phyloP scores from a whole-genome alignment of 306 rosid species.

The Trifolium dubium region DNA sequence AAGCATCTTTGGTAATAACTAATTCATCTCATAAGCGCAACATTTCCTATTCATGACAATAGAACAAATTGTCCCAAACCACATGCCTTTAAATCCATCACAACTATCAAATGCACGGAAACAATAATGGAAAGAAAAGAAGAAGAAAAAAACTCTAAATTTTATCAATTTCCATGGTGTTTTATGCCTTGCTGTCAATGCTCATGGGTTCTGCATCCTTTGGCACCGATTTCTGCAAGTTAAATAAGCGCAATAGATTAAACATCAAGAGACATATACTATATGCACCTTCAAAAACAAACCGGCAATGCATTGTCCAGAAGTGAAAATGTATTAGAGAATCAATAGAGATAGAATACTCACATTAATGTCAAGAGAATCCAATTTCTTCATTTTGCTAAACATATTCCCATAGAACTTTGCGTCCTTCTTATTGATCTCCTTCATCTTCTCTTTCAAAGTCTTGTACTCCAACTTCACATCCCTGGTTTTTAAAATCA shows the following conservation, averaged over 20 bases:
- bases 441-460: constrained; percentile 83
- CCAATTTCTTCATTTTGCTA: constrained; percentile 64
- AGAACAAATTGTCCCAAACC: background rate
- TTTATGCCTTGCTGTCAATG: constrained; percentile 40
- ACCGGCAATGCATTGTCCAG: background rate
- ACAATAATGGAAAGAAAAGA: background rate
- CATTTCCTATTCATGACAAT: background rate
- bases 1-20: background rate
- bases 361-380: constrained; percentile 44
- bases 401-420: constrained; percentile 87
- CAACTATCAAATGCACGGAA: constrained; percentile 12
- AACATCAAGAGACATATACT: background rate
- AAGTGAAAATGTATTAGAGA: background rate
- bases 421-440: constrained; percentile 70
- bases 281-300: background rate
- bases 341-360: constrained; percentile 24
- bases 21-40: background rate
- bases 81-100: constrained; percentile 16
- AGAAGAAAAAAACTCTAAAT: background rate
- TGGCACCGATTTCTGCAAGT: constrained; percentile 21
- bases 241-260: background rate
- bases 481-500: constrained; percentile 57
- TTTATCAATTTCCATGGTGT: background rate
- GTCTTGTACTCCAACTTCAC: constrained; percentile 79
- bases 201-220: constrained; percentile 38